Evolutionary conservation across 2,329 filamentous ascomycete genomes (phyloP), one percentile per base, ranked within the genome.

Genomic region (Ophiocordyceps camponoti-floridani): DNA sequence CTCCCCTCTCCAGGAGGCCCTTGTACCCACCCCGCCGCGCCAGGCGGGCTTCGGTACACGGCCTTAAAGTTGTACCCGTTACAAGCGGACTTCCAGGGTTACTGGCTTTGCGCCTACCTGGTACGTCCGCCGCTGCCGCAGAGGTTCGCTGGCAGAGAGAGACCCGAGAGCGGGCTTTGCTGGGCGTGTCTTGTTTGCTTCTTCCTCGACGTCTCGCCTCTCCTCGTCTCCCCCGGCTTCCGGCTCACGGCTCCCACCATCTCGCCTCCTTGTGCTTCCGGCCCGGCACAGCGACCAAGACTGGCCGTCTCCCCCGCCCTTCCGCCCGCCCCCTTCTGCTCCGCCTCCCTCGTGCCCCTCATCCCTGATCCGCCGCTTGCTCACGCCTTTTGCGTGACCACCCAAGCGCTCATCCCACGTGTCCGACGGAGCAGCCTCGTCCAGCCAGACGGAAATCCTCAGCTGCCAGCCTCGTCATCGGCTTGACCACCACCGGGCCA

Each of bases 341-440:
- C 38, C 38, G 16, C 44, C 40, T 37, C 30, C 33, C 41, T 43
- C 27, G 38, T 44, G 23, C 41, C 35, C 43, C 43, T 42, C 46
- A 38, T 42, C 31, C 43, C 30, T 41, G 14, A 41, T 45, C 42
- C 28, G 12, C 16, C 14, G 35, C 23, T 28, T 23, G 8, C n/a
- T 40, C 27, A n/a, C 26, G 18, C 23, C 18, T 23, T 41, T 19
- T 40, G 38, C 35, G 33, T 26, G 33, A 23, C 43, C 37, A 31
- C 30, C 38, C 26, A 23, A 35, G 35, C 31, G 31, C 31, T 41
- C 38, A 38, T 30, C 44, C 43, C 46, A 42, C 46, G 46, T 45
- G 37, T 40, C 41, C 41, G 38, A 41, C 46, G 38, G 6, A 43
- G 28, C 41, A 41, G 43, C 44, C 41, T 45, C 26, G 41, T 23